Evolutionary conservation across 768 basidiomycete genomes (phyloP).

Genomic region (Collybia sordida): DNA sequence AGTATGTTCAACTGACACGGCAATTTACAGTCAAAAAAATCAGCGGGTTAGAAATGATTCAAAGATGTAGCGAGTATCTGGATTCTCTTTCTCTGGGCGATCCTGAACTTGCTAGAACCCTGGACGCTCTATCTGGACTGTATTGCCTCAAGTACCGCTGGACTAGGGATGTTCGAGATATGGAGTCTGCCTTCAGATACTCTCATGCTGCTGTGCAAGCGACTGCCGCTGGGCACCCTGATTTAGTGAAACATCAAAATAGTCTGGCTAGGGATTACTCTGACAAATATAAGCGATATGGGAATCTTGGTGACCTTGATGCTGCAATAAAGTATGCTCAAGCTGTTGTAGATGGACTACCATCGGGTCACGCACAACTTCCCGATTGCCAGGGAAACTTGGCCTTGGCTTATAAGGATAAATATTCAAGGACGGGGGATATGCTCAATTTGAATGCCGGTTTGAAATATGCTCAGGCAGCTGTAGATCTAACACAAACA

Average conservation of each 20-base stretch:
- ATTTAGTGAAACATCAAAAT: not conserved
- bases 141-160: too few species aligned
- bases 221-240: too few species aligned
- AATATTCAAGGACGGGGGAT: constrained; percentile 1
- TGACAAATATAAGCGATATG: not conserved
- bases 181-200: too few species aligned
- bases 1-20: too few species aligned
- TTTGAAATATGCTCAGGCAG: constrained; percentile 1
- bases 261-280: constrained; percentile 5
- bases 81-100: too few species aligned
- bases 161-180: too few species aligned
- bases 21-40: too few species aligned
- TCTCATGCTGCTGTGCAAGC: too few species aligned
- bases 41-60: too few species aligned
- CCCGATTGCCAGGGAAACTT: constrained; percentile 2
- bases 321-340: constrained; percentile 2
- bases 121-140: too few species aligned
- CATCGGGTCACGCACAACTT: not conserved
- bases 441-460: constrained; percentile 4
- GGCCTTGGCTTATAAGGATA: constrained; percentile 1
- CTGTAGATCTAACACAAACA: not conserved
- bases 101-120: too few species aligned
- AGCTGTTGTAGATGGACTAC: constrained; percentile 1
- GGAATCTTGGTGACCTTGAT: constrained; percentile 3
- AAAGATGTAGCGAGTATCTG: too few species aligned